Base-by-base conservation (phyloP, 768 basidiomycete species). In the Melanogaster broomeanus region DNA sequence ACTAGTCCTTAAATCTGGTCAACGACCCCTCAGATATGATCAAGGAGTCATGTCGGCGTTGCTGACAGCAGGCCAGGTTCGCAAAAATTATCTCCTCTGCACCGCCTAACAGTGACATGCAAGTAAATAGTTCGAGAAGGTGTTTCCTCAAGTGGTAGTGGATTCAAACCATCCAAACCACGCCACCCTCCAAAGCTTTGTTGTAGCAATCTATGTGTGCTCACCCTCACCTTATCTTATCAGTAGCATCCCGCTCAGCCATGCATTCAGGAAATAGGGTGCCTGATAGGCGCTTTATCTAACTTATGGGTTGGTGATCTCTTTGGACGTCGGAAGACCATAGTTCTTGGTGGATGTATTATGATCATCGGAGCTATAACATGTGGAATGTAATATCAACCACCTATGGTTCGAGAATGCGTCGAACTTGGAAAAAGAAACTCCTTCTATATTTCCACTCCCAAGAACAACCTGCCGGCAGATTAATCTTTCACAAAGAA, bases 41-140 rank as follows among this genome's bases (percentile, higher is more conserved):
- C 85, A 86, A 61, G 84, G 84, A 38, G 85, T 85, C 28, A 84
- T 87, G 84, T 80, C 79, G n/a, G 82, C 83, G 16, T 69, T 85
- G 19, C 66, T 87, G 43, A 83, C 79, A 4, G 77, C 85, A 0
- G 69, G 70, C 41, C 77, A 80, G 70, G 80, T 80, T 49, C 19
- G 33, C 28, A 10, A 27, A 6, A 4, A 11, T 46, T 46, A 34
- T 41, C 33, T 21, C n/a, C n/a, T 38, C 35, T 16, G 12, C 9
- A 3, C 21, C 44, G 47, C 51, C 15, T 31, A 24, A 15, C 28
- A n/a, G 27, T 57, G 43, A 65, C 38, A 47, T 37, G 0, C 15
- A n/a, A n/a, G n/a, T n/a, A 18, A 22, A 9, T 25, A 83, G 72
- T 88, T 87, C 48, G 81, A 82, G 55, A 77, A 69, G 25, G 73